Evolutionary conservation across 805 yeast species (phyloP).

Genomic region (Yamadazyma sp.): DNA sequence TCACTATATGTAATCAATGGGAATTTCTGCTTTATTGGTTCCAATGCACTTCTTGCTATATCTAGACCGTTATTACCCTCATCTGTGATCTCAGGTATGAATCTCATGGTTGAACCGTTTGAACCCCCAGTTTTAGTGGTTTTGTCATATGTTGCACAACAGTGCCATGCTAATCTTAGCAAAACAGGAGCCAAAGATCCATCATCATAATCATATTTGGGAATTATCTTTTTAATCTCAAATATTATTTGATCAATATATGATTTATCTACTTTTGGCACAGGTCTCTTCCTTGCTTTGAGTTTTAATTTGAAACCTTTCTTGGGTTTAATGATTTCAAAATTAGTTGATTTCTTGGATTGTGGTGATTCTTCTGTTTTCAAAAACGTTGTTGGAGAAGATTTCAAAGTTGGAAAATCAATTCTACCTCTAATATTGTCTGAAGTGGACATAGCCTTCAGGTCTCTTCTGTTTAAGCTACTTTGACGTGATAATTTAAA

Average conservation of each 20-base stretch:
- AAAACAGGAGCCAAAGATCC: conserved; percentile 75
- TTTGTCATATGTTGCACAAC: conserved; percentile 75
- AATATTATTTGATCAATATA: conserved; percentile 21
- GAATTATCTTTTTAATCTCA: conserved; percentile 32
- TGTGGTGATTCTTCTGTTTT: conserved; percentile 2
- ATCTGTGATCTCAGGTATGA: conserved; percentile 50
- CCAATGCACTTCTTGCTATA: conserved; percentile 53
- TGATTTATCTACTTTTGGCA: not conserved
- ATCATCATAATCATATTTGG: conserved; percentile 51
- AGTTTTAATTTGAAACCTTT: conserved; percentile 5
- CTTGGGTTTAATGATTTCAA: not conserved
- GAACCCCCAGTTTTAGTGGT: conserved; percentile 58
- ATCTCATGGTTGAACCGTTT: conserved; percentile 52
- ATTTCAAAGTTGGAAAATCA: conserved; percentile 3
- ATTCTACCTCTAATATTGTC: conserved; percentile 8
- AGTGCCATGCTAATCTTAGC: conserved; percentile 83
- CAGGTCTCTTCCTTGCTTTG: not conserved
- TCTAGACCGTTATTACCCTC: conserved; percentile 51
- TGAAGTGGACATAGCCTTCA: too few species aligned
- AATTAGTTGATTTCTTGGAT: not conserved
- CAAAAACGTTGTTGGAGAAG: conserved; percentile 3
- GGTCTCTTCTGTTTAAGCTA: too few species aligned
- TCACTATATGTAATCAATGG: conserved; percentile 67
- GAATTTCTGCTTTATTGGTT: conserved; percentile 50
- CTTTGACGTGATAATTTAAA: too few species aligned